These are phyloP conservation scores for Colletotrichum incanum DNA, from an alignment of 2,329 filamentous ascomycete genomes.

Conservation along the genomic window DNA sequence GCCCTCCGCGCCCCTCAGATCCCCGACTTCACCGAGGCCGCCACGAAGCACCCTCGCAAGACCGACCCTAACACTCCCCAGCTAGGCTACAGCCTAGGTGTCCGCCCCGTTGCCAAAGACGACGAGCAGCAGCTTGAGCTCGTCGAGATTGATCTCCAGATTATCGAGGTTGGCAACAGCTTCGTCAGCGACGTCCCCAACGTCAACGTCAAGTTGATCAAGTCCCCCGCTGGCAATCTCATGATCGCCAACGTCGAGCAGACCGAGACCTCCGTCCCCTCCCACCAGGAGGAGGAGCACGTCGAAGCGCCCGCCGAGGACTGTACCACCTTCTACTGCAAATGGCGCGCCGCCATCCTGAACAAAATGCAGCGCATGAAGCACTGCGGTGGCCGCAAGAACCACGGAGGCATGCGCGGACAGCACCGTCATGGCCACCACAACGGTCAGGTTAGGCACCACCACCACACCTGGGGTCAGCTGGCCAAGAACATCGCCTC, in stretches of 20 bases:
- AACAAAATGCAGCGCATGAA: slow-evolving; percentile 50
- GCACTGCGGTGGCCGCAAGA: slow-evolving; percentile 56
- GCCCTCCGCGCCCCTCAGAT: slow-evolving; percentile 64
- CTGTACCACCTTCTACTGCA: slow-evolving; percentile 67
- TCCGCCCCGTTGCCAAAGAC: slow-evolving; percentile 61
- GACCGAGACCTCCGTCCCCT: slow-evolving; percentile 47
- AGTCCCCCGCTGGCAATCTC: slow-evolving; percentile 69
- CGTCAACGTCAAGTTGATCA: slow-evolving; percentile 74
- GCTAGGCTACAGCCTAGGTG: slow-evolving; percentile 66
- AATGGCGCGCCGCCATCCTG: slow-evolving; percentile 67
- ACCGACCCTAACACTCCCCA: slow-evolving; percentile 51
- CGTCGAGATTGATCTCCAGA: slow-evolving; percentile 69
- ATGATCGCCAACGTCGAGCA: slow-evolving; percentile 67
- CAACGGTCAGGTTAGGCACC: slow-evolving; percentile 49
- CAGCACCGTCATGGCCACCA: slow-evolving; percentile 47
- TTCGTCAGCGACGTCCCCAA: slow-evolving; percentile 69
- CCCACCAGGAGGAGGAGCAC: slow-evolving; percentile 48
- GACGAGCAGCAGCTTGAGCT: slow-evolving; percentile 68
- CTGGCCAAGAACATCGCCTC: slow-evolving; percentile 71
- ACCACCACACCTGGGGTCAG: slow-evolving; percentile 59
- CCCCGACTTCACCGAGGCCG: slow-evolving; percentile 52
- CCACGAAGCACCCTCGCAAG: slow-evolving; percentile 51
- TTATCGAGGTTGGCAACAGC: slow-evolving; percentile 72
- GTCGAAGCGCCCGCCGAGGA: slow-evolving; percentile 40
- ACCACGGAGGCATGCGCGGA: slow-evolving; percentile 43